phyloP scores from a whole-genome alignment of 495 filamentous ascomycete genomes.

The Penicillium macrosclerotiorum region DNA sequence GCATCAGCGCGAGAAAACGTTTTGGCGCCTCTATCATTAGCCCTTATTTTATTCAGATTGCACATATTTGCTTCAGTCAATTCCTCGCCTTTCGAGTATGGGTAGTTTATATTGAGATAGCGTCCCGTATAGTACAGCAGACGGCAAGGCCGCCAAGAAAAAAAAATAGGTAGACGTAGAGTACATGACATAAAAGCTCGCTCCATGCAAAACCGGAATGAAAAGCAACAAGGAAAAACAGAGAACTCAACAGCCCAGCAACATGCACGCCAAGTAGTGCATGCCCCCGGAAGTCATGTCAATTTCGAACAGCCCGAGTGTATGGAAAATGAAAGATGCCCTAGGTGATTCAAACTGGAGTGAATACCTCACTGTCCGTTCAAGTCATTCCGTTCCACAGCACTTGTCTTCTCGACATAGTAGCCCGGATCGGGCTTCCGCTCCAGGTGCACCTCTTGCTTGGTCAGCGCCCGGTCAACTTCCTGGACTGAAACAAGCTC shows the following conservation, averaged over 20 bases:
- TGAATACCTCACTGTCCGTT: conserved; percentile 9
- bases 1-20: conserved; percentile 1
- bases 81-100: conserved; percentile 2
- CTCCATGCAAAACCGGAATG: conserved; percentile 46
- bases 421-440: conserved; percentile 82
- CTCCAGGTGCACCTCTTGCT: conserved; percentile 68
- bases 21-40: conserved; percentile 13
- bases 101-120: conserved; percentile 5
- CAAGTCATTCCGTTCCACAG: conserved; percentile 29
- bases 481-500: conserved; percentile 87
- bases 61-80: conserved; percentile 19
- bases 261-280: too few species aligned
- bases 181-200: conserved; percentile 36
- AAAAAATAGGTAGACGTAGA: conserved; percentile 16
- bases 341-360: not conserved
- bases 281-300: too few species aligned
- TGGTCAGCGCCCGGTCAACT: conserved; percentile 68
- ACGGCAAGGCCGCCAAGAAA: conserved; percentile 4
- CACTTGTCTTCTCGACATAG: conserved; percentile 67
- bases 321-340: not conserved
- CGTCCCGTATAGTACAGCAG: conserved; percentile 38
- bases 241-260: conserved; percentile 1
- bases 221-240: conserved; percentile 19
- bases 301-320: too few species aligned
- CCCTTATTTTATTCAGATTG: conserved; percentile 19